These are phyloP conservation scores for Waltergamsia citrina DNA, from an alignment of 2,329 filamentous ascomycete species.

Conservation along the genomic window DNA sequence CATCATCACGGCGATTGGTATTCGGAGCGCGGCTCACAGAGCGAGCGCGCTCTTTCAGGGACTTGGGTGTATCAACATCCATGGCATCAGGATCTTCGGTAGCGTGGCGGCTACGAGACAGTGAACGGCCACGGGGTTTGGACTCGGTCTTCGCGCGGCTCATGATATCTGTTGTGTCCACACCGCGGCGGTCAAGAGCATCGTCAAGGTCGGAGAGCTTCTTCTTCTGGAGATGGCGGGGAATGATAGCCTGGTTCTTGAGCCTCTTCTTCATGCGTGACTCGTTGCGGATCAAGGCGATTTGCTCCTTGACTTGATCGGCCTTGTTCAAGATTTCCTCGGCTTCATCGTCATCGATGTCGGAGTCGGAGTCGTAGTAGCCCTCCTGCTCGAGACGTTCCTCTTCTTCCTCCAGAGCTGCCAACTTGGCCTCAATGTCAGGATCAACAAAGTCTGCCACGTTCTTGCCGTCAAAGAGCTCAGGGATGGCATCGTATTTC, in stretches of 20 bases:
- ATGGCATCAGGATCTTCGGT: conserved; percentile 63
- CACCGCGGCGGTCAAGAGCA: conserved; percentile 74
- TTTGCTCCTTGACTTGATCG: conserved; percentile 91
- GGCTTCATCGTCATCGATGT: conserved; percentile 81
- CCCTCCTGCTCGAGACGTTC: conserved; percentile 85
- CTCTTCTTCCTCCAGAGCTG: conserved; percentile 89
- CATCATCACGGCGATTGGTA: conserved; percentile 64
- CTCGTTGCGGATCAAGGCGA: conserved; percentile 84
- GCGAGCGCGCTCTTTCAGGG: conserved; percentile 55
- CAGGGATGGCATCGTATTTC: conserved; percentile 94
- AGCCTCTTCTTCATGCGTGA: conserved; percentile 91
- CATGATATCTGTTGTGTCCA: conserved; percentile 68
- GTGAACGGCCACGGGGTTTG: conserved; percentile 61
- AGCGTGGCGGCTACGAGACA: conserved; percentile 51
- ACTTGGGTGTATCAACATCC: conserved; percentile 57
- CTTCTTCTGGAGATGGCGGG: conserved; percentile 71
- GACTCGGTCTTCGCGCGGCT: conserved; percentile 60
- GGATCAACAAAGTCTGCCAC: conserved; percentile 96
- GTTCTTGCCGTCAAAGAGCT: conserved; percentile 92
- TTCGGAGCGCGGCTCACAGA: conserved; percentile 60
- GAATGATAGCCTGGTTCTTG: conserved; percentile 94
- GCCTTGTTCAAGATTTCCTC: conserved; percentile 80
- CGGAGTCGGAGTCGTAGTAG: conserved; percentile 79
- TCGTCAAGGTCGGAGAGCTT: conserved; percentile 80
- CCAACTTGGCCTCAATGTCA: conserved; percentile 89